phyloP scores from a whole-genome alignment of 2,329 filamentous ascomycete species.

The Microcyclosporella mali region DNA sequence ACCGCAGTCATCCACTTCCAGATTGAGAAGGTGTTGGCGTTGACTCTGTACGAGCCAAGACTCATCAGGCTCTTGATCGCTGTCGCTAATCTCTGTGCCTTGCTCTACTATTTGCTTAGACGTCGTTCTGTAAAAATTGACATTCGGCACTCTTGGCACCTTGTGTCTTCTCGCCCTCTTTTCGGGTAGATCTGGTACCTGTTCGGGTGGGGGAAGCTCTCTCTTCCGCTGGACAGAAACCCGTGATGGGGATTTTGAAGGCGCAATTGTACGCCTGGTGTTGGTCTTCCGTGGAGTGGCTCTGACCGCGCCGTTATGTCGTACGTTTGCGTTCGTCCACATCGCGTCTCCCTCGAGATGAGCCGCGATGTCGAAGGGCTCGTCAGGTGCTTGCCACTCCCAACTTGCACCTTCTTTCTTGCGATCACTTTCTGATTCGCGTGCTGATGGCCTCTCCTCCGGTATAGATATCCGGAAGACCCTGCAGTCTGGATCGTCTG shows the following conservation, averaged over 20 bases:
- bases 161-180: conserved; percentile 25
- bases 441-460: neutral
- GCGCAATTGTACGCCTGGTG: neutral
- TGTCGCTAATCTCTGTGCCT: conserved; percentile 38
- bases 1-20: conserved; percentile 20
- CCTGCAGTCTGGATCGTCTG: neutral
- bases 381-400: conserved; percentile 29
- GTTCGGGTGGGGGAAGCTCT: conserved; percentile 10
- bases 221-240: conserved; percentile 3
- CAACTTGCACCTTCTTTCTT: too few species aligned
- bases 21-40: conserved; percentile 20
- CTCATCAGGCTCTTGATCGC: conserved; percentile 39
- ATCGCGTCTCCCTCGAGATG: conserved; percentile 33
- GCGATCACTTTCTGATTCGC: conserved; percentile 20
- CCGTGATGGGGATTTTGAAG: neutral
- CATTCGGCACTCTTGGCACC: conserved; percentile 33
- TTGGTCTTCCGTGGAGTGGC: neutral
- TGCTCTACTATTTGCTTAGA: conserved; percentile 35
- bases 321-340: conserved; percentile 16
- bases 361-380: conserved; percentile 31
- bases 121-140: conserved; percentile 36
- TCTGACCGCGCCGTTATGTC: neutral
- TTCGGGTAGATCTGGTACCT: conserved; percentile 19
- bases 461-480: conserved; percentile 6
- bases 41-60: conserved; percentile 34